Percentiles rank a stretch among this genome's conserved stretches.
phyloP scores from a whole-genome alignment of 805 yeast species.

The Suhomyces canberraensis region DNA sequence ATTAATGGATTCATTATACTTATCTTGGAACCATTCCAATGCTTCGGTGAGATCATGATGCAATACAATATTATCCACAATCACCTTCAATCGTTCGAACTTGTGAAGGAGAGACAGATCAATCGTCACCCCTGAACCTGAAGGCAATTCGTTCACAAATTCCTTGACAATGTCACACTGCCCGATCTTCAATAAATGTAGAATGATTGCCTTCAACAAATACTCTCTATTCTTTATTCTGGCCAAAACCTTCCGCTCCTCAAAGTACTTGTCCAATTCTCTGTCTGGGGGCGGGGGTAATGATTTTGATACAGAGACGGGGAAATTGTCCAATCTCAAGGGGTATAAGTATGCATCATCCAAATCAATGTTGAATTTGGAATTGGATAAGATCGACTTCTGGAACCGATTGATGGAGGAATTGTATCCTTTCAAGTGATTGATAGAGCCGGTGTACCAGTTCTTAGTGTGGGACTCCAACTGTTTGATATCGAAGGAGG shows the following conservation, averaged over 20 bases:
- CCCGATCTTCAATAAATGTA: constrained; percentile 40
- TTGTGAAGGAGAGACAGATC: constrained; percentile 22
- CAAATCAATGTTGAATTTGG: constrained; percentile 28
- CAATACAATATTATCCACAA: constrained; percentile 31
- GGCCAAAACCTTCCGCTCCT: constrained; percentile 7
- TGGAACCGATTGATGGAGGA: constrained; percentile 30
- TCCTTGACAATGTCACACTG: constrained; percentile 35
- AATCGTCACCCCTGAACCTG: constrained; percentile 16
- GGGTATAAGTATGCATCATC: constrained; percentile 44
- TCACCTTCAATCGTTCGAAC: constrained; percentile 27
- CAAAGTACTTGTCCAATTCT: not conserved
- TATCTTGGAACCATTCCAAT: constrained; percentile 31
- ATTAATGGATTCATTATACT: constrained; percentile 15
- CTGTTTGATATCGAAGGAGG: not conserved
- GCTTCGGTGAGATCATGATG: constrained; percentile 32
- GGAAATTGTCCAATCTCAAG: constrained; percentile 26
- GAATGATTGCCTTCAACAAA: constrained; percentile 33
- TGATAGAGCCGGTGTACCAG: constrained; percentile 39
- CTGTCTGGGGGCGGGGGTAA: not conserved
- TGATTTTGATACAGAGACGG: constrained; percentile 9
- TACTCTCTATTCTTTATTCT: constrained; percentile 26
- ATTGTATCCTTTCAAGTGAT: constrained; percentile 32
- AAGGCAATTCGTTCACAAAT: constrained; percentile 20
- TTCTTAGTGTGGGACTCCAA: constrained; percentile 14
- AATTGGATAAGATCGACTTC: constrained; percentile 28